phyloP scores from a whole-genome alignment of 208 protist species.

The Leishmania martiniquensis region DNA sequence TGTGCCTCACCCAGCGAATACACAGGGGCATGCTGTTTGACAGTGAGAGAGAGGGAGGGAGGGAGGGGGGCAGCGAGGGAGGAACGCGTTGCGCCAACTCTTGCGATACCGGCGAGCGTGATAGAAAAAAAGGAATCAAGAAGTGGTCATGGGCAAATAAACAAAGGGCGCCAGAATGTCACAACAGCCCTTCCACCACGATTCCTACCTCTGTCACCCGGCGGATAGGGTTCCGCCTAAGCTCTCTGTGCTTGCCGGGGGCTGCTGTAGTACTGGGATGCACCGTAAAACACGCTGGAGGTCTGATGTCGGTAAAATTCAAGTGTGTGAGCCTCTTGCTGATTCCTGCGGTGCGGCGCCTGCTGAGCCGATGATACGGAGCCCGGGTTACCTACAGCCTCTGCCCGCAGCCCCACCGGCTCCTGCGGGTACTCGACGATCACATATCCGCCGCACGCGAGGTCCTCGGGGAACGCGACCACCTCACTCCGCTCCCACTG shows the following conservation, averaged over 20 bases:
- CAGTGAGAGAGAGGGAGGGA: too few relatives aligned
- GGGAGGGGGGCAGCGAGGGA: not conserved
- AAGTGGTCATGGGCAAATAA: too few relatives aligned
- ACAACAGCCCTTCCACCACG: not conserved
- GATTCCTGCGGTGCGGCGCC: not conserved
- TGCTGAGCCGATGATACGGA: not conserved
- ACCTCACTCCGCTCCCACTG: not conserved
- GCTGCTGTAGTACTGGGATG: not conserved
- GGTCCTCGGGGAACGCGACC: constrained; percentile 4
- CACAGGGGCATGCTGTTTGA: too few relatives aligned
- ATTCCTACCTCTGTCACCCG: too few relatives aligned
- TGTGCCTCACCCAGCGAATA: too few relatives aligned
- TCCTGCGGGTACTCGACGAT: constrained; percentile 4
- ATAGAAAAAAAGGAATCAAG: too few relatives aligned
- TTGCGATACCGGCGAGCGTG: too few relatives aligned
- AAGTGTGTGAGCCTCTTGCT: not conserved
- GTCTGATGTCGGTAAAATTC: not conserved
- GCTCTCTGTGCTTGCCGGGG: not conserved
- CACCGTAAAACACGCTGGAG: not conserved
- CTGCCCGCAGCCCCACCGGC: not conserved
- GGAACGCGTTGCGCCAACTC: too few relatives aligned
- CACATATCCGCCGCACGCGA: constrained; percentile 26
- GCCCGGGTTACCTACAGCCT: not conserved
- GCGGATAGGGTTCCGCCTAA: not conserved
- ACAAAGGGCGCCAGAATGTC: not conserved